Base-by-base conservation (phyloP, 306 rosid genomes). In the Rosa persica region DNA sequence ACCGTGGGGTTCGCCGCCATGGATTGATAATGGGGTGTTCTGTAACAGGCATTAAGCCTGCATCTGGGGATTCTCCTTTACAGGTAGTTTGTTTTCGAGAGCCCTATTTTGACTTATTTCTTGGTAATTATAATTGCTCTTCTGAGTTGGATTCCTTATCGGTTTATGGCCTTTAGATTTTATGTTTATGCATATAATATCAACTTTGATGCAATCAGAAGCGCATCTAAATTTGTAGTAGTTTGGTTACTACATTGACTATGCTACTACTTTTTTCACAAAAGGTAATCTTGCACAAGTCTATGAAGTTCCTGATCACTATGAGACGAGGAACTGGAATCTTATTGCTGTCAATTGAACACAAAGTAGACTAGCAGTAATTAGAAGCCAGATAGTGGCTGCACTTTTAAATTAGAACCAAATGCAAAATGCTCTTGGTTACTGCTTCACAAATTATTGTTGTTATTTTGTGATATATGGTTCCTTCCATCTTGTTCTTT, bases 1-100 rank as follows among this genome's bases (percentile, higher is more conserved):
- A 94, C 74, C 92, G 97, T 8, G 98, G 98, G 48, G 97, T 89
- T 81, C 97, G 97, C 60, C 90, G 95, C 54, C 97, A 94, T 78
- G 98, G 98, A 43, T 82, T 94, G 83, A 94, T 94, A 72, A 94
- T 94, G 98, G 98, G 98, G 69, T 92, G 98, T 76, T 94, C 96
- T 1, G 98, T 92, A 38, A 94, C 98, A 25, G 98, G 98, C 36
- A 75, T 94, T 68, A 92, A 94, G 79, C 98, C 96, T 46, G 94
- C 92, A 22, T 92, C 97, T 11, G 98, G 97, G 44, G 98, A 94
- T 83, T 94, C 98, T 81, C 96, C 96, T 55, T 80, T 92, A 81
- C 89, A 92, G 98, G 98, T 94, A 84, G 71, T 75, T 67, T 64
- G 46, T 78, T 34, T 30, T 6, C 25, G 8, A 68, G 19, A 46